Percentiles rank a stretch among this genome's conserved stretches.
phyloP scores from a whole-genome alignment of 1,284 basidiomycete species.

The Pterulicium gracile region DNA sequence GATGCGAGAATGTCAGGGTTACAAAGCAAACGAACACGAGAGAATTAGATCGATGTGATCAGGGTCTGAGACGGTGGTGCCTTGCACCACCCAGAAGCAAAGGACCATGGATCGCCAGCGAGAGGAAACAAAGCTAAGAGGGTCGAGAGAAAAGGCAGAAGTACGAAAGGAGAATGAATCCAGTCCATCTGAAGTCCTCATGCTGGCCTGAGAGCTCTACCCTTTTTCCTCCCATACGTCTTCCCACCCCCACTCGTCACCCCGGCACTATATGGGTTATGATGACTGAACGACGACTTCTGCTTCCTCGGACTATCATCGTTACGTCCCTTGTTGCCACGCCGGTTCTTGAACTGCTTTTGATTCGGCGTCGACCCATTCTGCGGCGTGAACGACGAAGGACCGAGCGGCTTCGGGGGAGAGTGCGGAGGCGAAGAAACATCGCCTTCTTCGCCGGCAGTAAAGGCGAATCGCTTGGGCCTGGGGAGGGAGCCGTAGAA shows the following conservation, averaged over 20 bases:
- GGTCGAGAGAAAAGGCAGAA: too few species aligned
- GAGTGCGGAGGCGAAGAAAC: neutral
- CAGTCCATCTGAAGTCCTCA: neutral
- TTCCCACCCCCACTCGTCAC: neutral
- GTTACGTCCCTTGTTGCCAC: neutral
- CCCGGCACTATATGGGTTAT: neutral
- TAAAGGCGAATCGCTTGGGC: neutral
- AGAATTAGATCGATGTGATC: too few species aligned
- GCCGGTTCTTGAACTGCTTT: neutral
- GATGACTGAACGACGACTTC: neutral
- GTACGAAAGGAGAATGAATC: neutral
- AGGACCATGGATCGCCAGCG: too few species aligned
- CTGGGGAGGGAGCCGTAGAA: neutral
- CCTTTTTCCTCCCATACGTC: neutral
- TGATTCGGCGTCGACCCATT: constrained; percentile 1
- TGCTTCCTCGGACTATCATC: neutral
- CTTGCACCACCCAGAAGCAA: too few species aligned
- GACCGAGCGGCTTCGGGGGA: neutral
- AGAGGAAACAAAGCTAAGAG: too few species aligned
- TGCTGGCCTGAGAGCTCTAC: neutral
- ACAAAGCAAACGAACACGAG: too few species aligned
- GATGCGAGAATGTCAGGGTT: too few species aligned
- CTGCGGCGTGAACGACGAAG: neutral
- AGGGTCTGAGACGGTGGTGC: too few species aligned
- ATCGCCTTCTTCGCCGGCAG: too few species aligned